Base-by-base conservation (phyloP, 2,329 filamentous ascomycete species). In the Neurospora sp. region DNA sequence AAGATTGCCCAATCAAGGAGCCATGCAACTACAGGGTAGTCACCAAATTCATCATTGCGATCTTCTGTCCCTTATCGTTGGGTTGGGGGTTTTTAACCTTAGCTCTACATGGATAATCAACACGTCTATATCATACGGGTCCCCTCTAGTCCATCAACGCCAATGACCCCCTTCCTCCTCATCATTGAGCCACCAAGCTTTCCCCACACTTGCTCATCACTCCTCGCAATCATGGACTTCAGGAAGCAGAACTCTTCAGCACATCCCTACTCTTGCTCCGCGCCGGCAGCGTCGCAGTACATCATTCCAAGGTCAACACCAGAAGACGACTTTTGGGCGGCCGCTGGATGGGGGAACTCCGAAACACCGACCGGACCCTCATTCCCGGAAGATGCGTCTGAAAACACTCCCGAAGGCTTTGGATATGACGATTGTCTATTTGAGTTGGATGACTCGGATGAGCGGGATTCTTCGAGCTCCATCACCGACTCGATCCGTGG, bases 401-500 rank as follows among this genome's bases (percentile, higher is more conserved):
- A 62, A 36, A 62, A 33, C 8, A 17, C 10, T 28, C 23, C 1
- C 3, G 2, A 17, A 62, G 28, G 11, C 28, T 62, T 36, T 62
- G 52, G 28, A 62, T n/a, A 62, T 36, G 52, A 33, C 12, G 52
- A 62, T 33, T n/a, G 23, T 15, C 52, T 8, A 17, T 36, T 62
- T 8, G 52, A 36, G 52, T 11, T 62, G 4, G 28, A 36, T 17
- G 28, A 62, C 28, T 33, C 12, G 0, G 52, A 62, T 12, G 52
- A 10, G 23, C 1, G 5, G 1, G 52, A 62, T 62, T 36, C 15
- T 12, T 62, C 23, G 6, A 62, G 52, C 10, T 78, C 77, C 37
- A 74, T 77, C 68, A 76, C 74, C 8, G 74, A 72, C 66, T 76
- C 76, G 41, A 73, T 78, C 28, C 73, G 73, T 5, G 76, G 73